Evolutionary conservation across 1,284 basidiomycete species (phyloP).

Genomic region (Sporisorium exsertum): DNA sequence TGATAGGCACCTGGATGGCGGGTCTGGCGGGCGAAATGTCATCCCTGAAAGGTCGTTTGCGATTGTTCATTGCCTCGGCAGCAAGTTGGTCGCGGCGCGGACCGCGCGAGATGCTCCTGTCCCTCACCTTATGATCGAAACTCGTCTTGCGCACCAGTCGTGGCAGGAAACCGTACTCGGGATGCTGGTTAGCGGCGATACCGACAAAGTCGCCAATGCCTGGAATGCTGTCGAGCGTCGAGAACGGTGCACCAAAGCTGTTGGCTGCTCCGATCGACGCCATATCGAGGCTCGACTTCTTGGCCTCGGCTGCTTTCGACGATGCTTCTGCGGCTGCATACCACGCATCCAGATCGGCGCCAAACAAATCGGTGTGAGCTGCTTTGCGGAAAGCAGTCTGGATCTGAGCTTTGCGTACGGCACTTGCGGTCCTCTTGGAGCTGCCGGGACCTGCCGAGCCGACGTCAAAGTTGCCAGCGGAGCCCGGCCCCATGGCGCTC

Average conservation of each 20-base stretch:
- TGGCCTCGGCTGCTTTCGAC: constrained; percentile 23
- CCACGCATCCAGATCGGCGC: constrained; percentile 46
- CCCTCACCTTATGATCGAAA: constrained; percentile 68
- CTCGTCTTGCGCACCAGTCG: constrained; percentile 68
- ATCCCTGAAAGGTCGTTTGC: constrained; percentile 63
- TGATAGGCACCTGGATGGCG: constrained; percentile 52
- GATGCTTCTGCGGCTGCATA: constrained; percentile 26
- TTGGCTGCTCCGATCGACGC: constrained; percentile 62
- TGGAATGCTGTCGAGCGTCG: constrained; percentile 64
- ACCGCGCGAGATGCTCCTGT: constrained; percentile 62
- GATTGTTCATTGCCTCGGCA: constrained; percentile 48
- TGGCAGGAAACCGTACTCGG: constrained; percentile 68
- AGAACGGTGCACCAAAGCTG: constrained; percentile 56
- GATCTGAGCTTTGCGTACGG: constrained; percentile 49
- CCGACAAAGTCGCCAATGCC: constrained; percentile 66
- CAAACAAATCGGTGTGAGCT: constrained; percentile 62
- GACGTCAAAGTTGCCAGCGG: constrained; percentile 17
- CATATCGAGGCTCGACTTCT: constrained; percentile 56
- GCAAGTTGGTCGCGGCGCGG: constrained; percentile 47
- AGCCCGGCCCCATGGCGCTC: constrained; percentile 6
- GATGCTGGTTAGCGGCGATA: constrained; percentile 66
- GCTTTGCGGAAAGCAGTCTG: constrained; percentile 60
- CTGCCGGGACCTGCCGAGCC: constrained; percentile 19
- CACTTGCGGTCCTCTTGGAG: constrained; percentile 31
- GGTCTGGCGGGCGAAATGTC: constrained; percentile 62